These are phyloP conservation scores for Pseudohalonectria lignicola DNA, from an alignment of 2,329 filamentous ascomycete genomes.

Conservation along the genomic window DNA sequence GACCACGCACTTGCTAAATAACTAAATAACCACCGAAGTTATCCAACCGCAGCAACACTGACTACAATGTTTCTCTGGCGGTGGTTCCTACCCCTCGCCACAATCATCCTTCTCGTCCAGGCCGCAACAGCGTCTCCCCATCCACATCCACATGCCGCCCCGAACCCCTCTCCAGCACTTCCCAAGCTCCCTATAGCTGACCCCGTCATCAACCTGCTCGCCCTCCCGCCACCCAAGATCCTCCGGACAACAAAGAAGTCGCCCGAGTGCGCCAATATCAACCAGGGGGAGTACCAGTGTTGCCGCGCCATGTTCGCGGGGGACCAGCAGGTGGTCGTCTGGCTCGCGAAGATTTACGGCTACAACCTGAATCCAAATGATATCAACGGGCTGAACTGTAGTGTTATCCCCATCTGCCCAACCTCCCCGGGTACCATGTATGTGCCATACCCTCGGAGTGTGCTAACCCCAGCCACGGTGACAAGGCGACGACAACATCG, in stretches of 20 bases:
- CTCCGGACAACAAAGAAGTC: slow-evolving; percentile 14
- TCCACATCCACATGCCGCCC: too few species aligned
- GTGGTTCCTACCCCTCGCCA: too few species aligned
- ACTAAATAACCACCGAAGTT: too few species aligned
- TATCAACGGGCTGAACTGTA: slow-evolving; percentile 18
- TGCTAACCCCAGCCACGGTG: neutral
- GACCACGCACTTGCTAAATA: too few species aligned
- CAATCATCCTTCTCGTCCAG: too few species aligned
- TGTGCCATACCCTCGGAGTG: neutral
- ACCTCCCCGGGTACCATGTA: neutral
- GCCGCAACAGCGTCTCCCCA: too few species aligned
- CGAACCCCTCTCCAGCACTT: too few species aligned
- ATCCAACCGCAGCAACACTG: too few species aligned
- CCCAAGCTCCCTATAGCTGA: slow-evolving; percentile 4
- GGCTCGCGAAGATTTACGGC: slow-evolving; percentile 15
- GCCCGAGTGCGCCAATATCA: slow-evolving; percentile 14
- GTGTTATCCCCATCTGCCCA: slow-evolving; percentile 6
- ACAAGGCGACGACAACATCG: slow-evolving; percentile 13
- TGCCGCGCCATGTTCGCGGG: slow-evolving; percentile 16
- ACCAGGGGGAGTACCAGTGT: slow-evolving; percentile 17
- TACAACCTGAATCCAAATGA: slow-evolving; percentile 18
- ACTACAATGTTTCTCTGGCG: too few species aligned
- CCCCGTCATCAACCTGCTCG: slow-evolving; percentile 10
- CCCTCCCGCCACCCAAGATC: slow-evolving; percentile 14
- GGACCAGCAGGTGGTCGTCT: slow-evolving; percentile 15